Conservation (phyloP, 768 basidiomycete species). For the Russula sp. region DNA sequence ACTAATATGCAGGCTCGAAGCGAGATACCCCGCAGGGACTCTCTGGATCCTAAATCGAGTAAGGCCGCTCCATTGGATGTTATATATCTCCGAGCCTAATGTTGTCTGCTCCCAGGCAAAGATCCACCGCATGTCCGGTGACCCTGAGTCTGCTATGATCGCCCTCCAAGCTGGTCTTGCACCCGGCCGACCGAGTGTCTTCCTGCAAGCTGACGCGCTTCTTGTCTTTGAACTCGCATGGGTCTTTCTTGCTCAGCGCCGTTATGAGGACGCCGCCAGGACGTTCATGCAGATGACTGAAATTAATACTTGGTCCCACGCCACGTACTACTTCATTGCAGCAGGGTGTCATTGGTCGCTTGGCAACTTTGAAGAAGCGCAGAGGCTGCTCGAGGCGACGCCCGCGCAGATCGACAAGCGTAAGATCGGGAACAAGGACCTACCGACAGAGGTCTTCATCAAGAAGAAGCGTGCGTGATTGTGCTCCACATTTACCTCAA, state of each 20-base stretch:
- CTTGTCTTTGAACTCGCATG: slow-evolving; percentile 74
- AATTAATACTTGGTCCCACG: slow-evolving; percentile 69
- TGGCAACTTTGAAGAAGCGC: slow-evolving; percentile 49
- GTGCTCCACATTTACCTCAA: not conserved
- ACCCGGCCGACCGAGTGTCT: slow-evolving; percentile 45
- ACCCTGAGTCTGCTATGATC: slow-evolving; percentile 57
- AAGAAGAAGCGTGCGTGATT: slow-evolving; percentile 59
- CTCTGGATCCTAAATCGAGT: slow-evolving; percentile 71
- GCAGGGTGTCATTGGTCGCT: slow-evolving; percentile 65
- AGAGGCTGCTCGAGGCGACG: slow-evolving; percentile 53
- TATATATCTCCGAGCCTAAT: not conserved
- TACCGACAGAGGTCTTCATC: slow-evolving; percentile 72
- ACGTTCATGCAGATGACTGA: slow-evolving; percentile 56
- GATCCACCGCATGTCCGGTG: slow-evolving; percentile 60
- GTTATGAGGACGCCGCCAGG: slow-evolving; percentile 62
- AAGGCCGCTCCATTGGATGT: slow-evolving; percentile 8
- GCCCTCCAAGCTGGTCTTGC: slow-evolving; percentile 52
- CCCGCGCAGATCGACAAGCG: slow-evolving; percentile 51
- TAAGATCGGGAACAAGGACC: slow-evolving; percentile 57
- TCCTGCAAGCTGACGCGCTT: slow-evolving; percentile 66
- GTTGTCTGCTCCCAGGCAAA: slow-evolving; percentile 44
- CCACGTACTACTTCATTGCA: slow-evolving; percentile 70
- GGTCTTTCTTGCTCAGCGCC: slow-evolving; percentile 56
- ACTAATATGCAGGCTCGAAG: slow-evolving; percentile 36
- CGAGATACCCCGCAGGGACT: slow-evolving; percentile 56